Evolutionary conservation across 768 basidiomycete genomes (phyloP).

Genomic region (Tylopilus felleus): DNA sequence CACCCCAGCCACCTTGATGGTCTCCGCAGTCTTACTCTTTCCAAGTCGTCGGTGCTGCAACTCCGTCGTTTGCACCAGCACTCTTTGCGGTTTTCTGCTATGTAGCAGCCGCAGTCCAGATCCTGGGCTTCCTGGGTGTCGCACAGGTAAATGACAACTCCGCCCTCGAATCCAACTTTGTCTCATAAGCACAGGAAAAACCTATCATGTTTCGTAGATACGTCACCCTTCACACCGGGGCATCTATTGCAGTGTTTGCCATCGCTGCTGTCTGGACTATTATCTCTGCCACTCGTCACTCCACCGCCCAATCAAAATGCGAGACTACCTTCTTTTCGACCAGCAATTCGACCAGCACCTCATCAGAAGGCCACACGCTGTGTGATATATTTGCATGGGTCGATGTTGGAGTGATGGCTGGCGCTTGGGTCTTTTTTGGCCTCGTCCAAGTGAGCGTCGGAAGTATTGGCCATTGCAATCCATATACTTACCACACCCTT

Average conservation of each 20-base stretch:
- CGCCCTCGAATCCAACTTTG: background rate
- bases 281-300: conserved; percentile 75
- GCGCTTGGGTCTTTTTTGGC: conserved; percentile 78
- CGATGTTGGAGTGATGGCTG: conserved; percentile 87
- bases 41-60: conserved; percentile 81
- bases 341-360: conserved; percentile 30
- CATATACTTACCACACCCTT: background rate
- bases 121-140: conserved; percentile 85
- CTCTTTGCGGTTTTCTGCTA: conserved; percentile 78
- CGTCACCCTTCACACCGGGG: conserved; percentile 58
- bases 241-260: conserved; percentile 61
- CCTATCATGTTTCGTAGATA: conserved; percentile 64
- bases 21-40: conserved; percentile 10
- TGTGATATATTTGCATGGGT: conserved; percentile 94
- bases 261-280: conserved; percentile 79
- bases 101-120: conserved; percentile 68
- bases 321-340: conserved; percentile 51
- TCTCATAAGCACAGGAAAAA: conserved; percentile 53
- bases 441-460: conserved; percentile 63
- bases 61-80: conserved; percentile 71
- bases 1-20: background rate
- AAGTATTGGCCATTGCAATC: background rate
- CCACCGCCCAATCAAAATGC: conserved; percentile 66
- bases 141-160: conserved; percentile 48
- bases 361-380: conserved; percentile 60